Evolutionary conservation across 371 early-diverging fungal genomes (phyloP), one percentile per base, ranked within the genome.

Genomic region (Mortierella sp.): DNA sequence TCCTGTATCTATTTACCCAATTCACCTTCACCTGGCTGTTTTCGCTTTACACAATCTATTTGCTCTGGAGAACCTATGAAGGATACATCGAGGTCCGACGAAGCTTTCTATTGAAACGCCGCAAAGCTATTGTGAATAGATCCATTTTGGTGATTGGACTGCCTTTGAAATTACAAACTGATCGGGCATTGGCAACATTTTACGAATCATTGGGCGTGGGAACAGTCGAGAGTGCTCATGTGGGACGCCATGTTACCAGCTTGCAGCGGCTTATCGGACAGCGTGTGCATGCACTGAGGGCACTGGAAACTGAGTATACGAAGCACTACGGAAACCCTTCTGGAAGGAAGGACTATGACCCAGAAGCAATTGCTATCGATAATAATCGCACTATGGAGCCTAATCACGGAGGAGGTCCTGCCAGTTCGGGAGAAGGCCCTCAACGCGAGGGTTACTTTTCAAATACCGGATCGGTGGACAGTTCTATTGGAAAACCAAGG

Each of bases 11-110:
- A 0, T 84, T 88, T 74, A 87, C 90, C 4, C 89, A 89, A 54
- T 78, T 89, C 17, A 84, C 90, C 34, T 90, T 91, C 62, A 90
- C 90, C 49, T 91, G 90, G 83, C 61, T 89, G 34, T 90, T 91
- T 64, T 89, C 90, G 15, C 85, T 90, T 57, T 84, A 87, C 9
- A 87, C 90, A 7, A 87, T 87, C 57, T 90, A 89, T 55, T 85
- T 86, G 34, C 84, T 88, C 7, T 89, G 89, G 79, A 71, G 84
- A 42, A 91, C 90, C 34, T 91, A 91, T 54, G 85, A 89, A 34
- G 89, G 87, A 17, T 91, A 90, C 68, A 85, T 89, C n/a, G 73
- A 83, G 1, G 76, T 89, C 15, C 89, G 90, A 2, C 86, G 89
- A 1, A 71, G 82, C 47, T 90, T 86, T 57, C 60, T 88, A 29